Base-by-base conservation (phyloP, 2,329 filamentous ascomycete genomes). In the Scleromitrula shiraiana region DNA sequence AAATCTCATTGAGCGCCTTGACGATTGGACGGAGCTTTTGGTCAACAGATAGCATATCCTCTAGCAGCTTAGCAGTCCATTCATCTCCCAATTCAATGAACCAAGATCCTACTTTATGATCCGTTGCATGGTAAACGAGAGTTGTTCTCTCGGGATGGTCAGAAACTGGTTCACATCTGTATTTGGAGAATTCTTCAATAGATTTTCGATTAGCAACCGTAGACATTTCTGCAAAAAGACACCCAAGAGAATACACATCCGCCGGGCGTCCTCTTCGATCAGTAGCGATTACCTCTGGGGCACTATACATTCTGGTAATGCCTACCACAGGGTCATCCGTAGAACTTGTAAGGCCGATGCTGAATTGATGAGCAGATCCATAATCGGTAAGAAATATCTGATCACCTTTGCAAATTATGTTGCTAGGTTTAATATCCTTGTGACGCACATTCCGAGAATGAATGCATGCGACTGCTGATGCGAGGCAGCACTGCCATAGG, bases 381-480 rank as follows among this genome's bases (percentile, higher is more conserved):
- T 53, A 56, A 24, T 56, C 54, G 2, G 54, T 54, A n/a, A 56
- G 42, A n/a, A 46, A 53, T 8, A 56, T 39, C 19, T 50, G 41
- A 14, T 48, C 40, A 7, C 43, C 49, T 30, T 56, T 56, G 24
- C 48, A 51, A 17, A 56, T 51, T 5, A 49, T 46, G 10, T 56
- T 56, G 29, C 51, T 53, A 8, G 54, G 52, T 41, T 54, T 56
- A 30, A 56, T 56, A 26, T 56, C 54, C 27, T 56, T 56, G 19
- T 56, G 54, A 14, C 52, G 41, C 5, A 54, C 46, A 24, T 52
- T 55, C 6, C 37, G 41, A 4, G 46, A 50, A 27, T 55, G 54
- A 2, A 53, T 49, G 9, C 52, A 54, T 23, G 50, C 40, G 2
- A 54, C 32, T 15, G 53, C 53, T 19, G 52, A 54, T 15, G 50